A percentile compares a stretch with the other conserved stretches of the same genome.
phyloP scores from a whole-genome alignment of 140 eudicot species.

The Ambrosia hybrid region DNA sequence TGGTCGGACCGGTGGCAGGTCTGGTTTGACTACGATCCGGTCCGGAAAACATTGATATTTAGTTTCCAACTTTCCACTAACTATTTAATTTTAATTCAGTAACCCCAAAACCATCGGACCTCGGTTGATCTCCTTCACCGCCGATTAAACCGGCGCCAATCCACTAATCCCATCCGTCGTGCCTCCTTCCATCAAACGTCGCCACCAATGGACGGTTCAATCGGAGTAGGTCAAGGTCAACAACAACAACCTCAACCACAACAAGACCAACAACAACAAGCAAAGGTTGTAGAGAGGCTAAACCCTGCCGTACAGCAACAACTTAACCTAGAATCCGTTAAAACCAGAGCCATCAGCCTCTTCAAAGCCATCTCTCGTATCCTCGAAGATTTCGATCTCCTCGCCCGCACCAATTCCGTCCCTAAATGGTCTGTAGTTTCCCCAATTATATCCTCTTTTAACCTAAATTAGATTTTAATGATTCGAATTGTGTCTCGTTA shows the following conservation, averaged over 20 bases:
- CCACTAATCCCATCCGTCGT: slow-evolving; percentile 5
- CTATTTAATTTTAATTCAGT: too few relatives aligned
- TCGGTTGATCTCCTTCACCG: not conserved
- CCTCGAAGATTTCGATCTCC: slow-evolving; percentile 72
- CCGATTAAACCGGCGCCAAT: not conserved
- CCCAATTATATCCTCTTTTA: too few relatives aligned
- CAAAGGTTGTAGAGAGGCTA: slow-evolving; percentile 57
- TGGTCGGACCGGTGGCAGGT: too few relatives aligned
- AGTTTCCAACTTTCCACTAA: too few relatives aligned
- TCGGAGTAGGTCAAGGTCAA: slow-evolving; percentile 39
- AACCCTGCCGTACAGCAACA: slow-evolving; percentile 78
- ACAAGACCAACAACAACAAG: slow-evolving; percentile 38
- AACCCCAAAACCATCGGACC: too few relatives aligned
- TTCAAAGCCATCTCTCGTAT: slow-evolving; percentile 88
- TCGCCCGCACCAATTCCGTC: slow-evolving; percentile 68
- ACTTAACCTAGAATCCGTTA: slow-evolving; percentile 82
- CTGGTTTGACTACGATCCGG: too few relatives aligned
- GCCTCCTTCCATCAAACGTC: not conserved
- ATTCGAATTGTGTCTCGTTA: too few relatives aligned
- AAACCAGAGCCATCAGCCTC: slow-evolving; percentile 80
- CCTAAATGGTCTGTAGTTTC: slow-evolving; percentile 66
- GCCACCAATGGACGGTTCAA: slow-evolving; percentile 46
- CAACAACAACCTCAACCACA: slow-evolving; percentile 42
- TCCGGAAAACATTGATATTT: too few relatives aligned
- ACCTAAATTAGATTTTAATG: too few relatives aligned